A percentile compares a stretch with the other conserved stretches of the same genome.
Evolutionary conservation across 495 filamentous ascomycete genomes (phyloP).

Genomic region (Aeminium ludgeri): DNA sequence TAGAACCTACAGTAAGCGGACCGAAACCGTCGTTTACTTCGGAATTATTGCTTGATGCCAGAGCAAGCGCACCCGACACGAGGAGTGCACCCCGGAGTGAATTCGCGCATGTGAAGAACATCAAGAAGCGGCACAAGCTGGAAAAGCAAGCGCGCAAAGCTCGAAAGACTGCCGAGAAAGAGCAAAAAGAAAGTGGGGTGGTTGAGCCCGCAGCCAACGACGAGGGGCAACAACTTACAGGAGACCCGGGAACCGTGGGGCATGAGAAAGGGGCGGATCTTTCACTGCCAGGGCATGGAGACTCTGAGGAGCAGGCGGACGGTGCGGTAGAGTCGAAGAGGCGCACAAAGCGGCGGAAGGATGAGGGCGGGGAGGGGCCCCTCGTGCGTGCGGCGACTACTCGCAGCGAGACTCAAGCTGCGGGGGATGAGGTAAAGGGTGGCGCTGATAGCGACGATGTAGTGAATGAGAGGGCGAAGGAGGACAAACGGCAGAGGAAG

Average conservation of each 20-base stretch:
- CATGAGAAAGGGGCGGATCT: neutral
- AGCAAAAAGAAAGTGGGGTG: neutral
- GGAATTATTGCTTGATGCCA: no score
- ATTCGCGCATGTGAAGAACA: constrained; percentile 4
- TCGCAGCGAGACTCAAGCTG: no score
- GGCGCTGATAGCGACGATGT: no score
- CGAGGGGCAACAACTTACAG: neutral
- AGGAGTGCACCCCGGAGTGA: neutral
- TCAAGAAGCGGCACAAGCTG: constrained; percentile 12
- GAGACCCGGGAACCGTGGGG: neutral
- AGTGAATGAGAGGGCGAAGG: neutral
- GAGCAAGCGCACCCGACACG: neutral
- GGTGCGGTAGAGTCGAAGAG: neutral
- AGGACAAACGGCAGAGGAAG: neutral
- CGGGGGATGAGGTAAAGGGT: no score
- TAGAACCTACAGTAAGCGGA: neutral
- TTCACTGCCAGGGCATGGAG: no score
- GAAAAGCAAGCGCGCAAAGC: constrained; percentile 14
- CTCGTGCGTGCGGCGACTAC: no score
- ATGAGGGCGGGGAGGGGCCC: no score
- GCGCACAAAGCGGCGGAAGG: constrained; percentile 3
- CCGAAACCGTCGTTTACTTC: no score
- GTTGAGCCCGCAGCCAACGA: neutral
- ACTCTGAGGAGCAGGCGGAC: no score
- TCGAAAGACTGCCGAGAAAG: constrained; percentile 5